Percentiles rank a stretch among this genome's conserved stretches.
phyloP scores from a whole-genome alignment of 768 basidiomycete genomes.

The Jaapia argillacea region DNA sequence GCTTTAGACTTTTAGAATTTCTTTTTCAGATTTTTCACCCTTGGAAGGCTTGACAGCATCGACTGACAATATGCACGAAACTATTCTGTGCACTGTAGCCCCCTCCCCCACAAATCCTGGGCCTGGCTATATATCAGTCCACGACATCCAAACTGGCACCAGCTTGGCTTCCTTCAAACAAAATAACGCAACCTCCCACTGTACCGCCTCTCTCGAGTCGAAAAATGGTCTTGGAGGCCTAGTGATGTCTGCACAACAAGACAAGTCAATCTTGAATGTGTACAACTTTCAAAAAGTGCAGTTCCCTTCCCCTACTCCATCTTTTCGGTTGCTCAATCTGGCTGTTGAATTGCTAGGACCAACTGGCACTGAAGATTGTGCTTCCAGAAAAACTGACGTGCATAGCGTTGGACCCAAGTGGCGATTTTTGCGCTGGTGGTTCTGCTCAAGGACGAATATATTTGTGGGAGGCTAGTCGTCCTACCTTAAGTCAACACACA shows the following conservation, averaged over 20 bases:
- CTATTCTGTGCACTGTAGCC: conserved; percentile 52
- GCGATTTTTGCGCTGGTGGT: conserved; percentile 79
- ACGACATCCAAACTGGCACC: conserved; percentile 74
- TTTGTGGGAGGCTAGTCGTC: conserved; percentile 80
- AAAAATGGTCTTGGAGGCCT: conserved; percentile 71
- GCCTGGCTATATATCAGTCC: conserved; percentile 58
- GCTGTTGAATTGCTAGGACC: conserved; percentile 56
- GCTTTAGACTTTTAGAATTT: no score
- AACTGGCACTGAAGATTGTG: conserved; percentile 76
- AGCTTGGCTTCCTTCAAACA: conserved; percentile 86
- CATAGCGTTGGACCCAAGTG: conserved; percentile 62
- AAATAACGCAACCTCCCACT: conserved; percentile 52
- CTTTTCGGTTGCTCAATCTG: conserved; percentile 1
- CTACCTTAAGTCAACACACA: not conserved
- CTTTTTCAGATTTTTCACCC: no score
- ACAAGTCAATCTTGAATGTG: conserved; percentile 82
- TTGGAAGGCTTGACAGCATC: no score
- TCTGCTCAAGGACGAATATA: conserved; percentile 85
- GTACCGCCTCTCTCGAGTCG: conserved; percentile 61
- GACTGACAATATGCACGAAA: no score
- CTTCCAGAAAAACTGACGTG: conserved; percentile 86
- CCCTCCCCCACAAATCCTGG: conserved; percentile 36
- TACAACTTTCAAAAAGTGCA: conserved; percentile 90
- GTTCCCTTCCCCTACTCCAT: conserved; percentile 1
- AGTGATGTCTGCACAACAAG: conserved; percentile 75